A percentile compares a stretch with the other conserved stretches of the same genome.
These are phyloP conservation scores for Nakazawaea pomicola DNA, from an alignment of 805 yeast genomes.

Conservation along the genomic window DNA sequence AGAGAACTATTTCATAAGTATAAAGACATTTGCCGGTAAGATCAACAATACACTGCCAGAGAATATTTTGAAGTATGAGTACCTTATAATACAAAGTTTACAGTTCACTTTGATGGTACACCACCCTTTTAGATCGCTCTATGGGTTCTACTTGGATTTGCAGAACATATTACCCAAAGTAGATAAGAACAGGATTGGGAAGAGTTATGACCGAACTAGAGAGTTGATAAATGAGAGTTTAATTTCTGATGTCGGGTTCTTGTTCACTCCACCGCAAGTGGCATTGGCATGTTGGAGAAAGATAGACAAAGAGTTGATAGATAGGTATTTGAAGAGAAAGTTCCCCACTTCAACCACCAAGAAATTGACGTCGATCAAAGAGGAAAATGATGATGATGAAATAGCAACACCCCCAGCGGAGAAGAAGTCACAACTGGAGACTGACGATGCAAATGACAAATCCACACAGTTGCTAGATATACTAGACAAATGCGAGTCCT, in stretches of 20 bases:
- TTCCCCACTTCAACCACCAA: slow-evolving; percentile 28
- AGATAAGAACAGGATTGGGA: slow-evolving; percentile 56
- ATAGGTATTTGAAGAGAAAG: slow-evolving; percentile 62
- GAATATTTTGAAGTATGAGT: slow-evolving; percentile 75
- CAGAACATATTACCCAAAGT: slow-evolving; percentile 53
- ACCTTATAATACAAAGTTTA: slow-evolving; percentile 64
- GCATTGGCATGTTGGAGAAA: slow-evolving; percentile 81
- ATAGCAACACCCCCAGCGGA: too few relatives aligned
- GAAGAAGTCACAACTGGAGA: slow-evolving; percentile 3
- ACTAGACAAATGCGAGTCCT: slow-evolving; percentile 43
- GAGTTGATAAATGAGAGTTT: slow-evolving; percentile 61
- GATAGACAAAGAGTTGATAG: slow-evolving; percentile 58
- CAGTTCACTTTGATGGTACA: slow-evolving; percentile 80
- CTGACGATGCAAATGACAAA: slow-evolving; percentile 19
- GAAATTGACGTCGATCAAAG: slow-evolving; percentile 9
- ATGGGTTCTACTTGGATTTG: slow-evolving; percentile 90
- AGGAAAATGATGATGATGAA: slow-evolving; percentile 14
- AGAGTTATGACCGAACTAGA: slow-evolving; percentile 66
- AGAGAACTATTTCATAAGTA: slow-evolving; percentile 85
- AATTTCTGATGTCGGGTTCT: slow-evolving; percentile 69
- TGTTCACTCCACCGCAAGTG: slow-evolving; percentile 91
- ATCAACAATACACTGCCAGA: slow-evolving; percentile 63
- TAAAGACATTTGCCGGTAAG: slow-evolving; percentile 69
- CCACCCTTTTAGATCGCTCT: slow-evolving; percentile 85
- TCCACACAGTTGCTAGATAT: slow-evolving; percentile 40